phyloP scores from a whole-genome alignment of 1,284 basidiomycete genomes.

The Puccinia brachypodii region DNA sequence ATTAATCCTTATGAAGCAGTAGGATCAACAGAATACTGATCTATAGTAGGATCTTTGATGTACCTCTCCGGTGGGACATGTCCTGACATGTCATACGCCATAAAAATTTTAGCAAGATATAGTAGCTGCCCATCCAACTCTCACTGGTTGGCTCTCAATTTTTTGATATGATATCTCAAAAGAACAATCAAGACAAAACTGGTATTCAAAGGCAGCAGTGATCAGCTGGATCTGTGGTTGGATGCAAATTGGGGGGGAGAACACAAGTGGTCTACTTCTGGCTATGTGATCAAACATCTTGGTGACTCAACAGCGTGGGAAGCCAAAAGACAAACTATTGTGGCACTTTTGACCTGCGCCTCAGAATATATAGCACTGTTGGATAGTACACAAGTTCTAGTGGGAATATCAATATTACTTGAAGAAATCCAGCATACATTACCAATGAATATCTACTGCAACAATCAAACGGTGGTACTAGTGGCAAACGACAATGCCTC shows the following conservation, averaged over 20 bases:
- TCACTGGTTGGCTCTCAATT: conserved; percentile 1
- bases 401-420: background rate
- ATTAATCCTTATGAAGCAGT: background rate
- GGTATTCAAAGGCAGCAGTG: background rate
- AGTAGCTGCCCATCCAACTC: background rate
- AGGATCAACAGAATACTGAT: background rate
- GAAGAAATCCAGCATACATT: background rate
- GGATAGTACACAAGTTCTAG: background rate
- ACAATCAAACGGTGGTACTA: background rate
- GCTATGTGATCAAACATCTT: background rate
- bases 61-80: background rate
- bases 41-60: background rate
- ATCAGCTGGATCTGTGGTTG: background rate
- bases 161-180: background rate
- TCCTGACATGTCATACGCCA: background rate
- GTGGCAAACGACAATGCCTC: background rate
- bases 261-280: background rate
- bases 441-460: background rate
- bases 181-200: background rate
- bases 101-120: conserved; percentile 6
- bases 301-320: background rate
- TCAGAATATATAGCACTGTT: background rate
- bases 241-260: background rate
- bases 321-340: background rate
- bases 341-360: background rate